Evolutionary conservation across 2,329 filamentous ascomycete genomes (phyloP), one percentile per base, ranked within the genome.

Genomic region (Aspergillus japonicus): DNA sequence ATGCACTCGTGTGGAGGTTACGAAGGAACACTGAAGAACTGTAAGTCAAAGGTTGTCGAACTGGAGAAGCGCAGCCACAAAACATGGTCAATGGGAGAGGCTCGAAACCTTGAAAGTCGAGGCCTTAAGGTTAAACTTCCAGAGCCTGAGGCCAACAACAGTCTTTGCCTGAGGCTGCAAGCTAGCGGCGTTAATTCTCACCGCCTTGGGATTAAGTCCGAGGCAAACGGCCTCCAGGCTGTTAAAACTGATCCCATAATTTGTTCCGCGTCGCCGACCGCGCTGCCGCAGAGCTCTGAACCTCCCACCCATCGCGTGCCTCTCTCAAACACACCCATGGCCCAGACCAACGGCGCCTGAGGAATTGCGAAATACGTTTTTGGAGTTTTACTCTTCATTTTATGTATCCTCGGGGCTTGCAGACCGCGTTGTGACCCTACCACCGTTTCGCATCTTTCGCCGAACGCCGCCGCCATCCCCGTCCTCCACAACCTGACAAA

Each of bases 161-260:
- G 12, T 29, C 1, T 2, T 1, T 35, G 33, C 33, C 33, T 35
- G 33, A 35, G 33, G 33, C 33, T 16, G 1, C 12, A 35, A 5
- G 1, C 12, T 4, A 10, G 5, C 62, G 62, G 62, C 56, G 54
- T 54, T 64, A 66, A 54, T 3, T 2, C 50, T 50, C 56, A 66
- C 64, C 64, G 64, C 64, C 62, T 59, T 57, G 7, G 10, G 14
- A 8, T 31, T 60, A 64, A 62, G 42, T 61, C 59, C 62, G 55
- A 47, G 50, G 55, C 56, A 59, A 56, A 57, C 16, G 60, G 53
- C 58, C 33, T 12, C 14, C 14, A 16, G 26, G 26, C 26, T 29
- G 60, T 47, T 58, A 62, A 62, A 64, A 50, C 60, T 62, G 60
- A 44, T 55, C 42, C 53, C 23, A 24, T 42, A 54, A 48, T 48